Percentiles rank a stretch among this genome's conserved stretches.
Evolutionary conservation across 768 basidiomycete species (phyloP).

Genomic region (Rhizopogon vinicolor): DNA sequence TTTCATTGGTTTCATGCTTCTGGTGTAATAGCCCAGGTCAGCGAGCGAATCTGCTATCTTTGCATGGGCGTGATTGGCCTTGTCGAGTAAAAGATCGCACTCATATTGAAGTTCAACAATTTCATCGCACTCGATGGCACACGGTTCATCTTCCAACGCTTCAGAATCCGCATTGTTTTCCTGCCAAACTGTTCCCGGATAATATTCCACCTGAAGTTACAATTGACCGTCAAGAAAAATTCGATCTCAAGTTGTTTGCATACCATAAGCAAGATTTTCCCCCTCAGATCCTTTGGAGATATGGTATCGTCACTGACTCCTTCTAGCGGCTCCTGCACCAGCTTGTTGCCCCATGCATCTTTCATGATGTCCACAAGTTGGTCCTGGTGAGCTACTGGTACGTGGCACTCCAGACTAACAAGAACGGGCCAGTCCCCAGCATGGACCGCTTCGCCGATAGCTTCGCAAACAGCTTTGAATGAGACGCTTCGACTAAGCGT

Average conservation of each 20-base stretch:
- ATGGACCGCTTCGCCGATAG: conserved; percentile 36
- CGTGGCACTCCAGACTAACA: conserved; percentile 62
- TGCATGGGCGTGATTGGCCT: not conserved
- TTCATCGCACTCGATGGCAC: conserved; percentile 11
- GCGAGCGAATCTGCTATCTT: conserved; percentile 51
- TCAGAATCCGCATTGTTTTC: not conserved
- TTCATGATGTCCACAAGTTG: conserved; percentile 51
- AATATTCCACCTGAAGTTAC: conserved; percentile 49
- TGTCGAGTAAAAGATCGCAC: not conserved
- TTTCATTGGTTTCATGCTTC: conserved; percentile 56
- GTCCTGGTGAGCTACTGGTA: conserved; percentile 42
- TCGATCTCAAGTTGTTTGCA: not conserved
- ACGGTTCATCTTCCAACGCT: conserved; percentile 1
- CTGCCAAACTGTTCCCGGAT: conserved; percentile 25
- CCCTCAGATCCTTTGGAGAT: conserved; percentile 43
- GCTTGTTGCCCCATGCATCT: conserved; percentile 46
- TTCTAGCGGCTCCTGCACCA: conserved; percentile 37
- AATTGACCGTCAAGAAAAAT: not conserved
- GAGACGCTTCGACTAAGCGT: conserved; percentile 51
- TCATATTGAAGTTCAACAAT: conserved; percentile 14
- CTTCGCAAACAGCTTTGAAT: conserved; percentile 47
- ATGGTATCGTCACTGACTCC: conserved; percentile 32
- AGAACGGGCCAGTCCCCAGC: conserved; percentile 51
- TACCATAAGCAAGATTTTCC: conserved; percentile 58
- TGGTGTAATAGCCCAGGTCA: conserved; percentile 52